phyloP scores from a whole-genome alignment of 257 asterid species.

The Plantago ovata region DNA sequence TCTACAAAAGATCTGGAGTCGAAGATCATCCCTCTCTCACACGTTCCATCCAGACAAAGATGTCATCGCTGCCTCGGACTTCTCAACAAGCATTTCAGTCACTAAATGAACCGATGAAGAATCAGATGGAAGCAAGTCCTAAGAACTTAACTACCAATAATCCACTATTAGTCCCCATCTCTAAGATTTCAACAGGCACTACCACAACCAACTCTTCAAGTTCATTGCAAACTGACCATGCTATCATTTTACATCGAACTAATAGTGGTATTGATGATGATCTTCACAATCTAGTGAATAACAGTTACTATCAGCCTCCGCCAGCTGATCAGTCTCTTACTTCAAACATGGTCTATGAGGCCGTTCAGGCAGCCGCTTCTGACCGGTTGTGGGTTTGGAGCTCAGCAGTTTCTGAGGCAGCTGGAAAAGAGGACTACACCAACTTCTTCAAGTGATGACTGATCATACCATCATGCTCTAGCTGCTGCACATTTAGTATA shows the following conservation, averaged over 20 bases:
- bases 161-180: constrained; percentile 40
- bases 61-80: constrained; percentile 30
- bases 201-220: constrained; percentile 6
- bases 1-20: constrained; percentile 86
- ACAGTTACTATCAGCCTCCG: constrained; percentile 28
- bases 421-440: constrained; percentile 32
- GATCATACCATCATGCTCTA: background rate
- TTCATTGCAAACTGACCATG: constrained; percentile 22
- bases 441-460: constrained; percentile 48
- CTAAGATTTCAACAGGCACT: constrained; percentile 28
- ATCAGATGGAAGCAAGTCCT: constrained; percentile 46
- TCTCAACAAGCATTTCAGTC: constrained; percentile 21
- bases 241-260: constrained; percentile 23
- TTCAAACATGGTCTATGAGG: constrained; percentile 24
- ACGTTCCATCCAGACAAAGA: constrained; percentile 46
- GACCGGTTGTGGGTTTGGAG: constrained; percentile 93
- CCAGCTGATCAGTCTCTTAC: constrained; percentile 26
- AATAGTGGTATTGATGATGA: constrained; percentile 44
- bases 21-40: constrained; percentile 88
- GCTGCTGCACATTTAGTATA: too few species aligned
- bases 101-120: constrained; percentile 28
- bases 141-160: constrained; percentile 46
- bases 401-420: constrained; percentile 30
- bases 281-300: constrained; percentile 61
- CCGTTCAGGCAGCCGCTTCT: constrained; percentile 37